Percentiles rank a stretch among this genome's conserved stretches.
Evolutionary conservation across 2,329 filamentous ascomycete species (phyloP).

Genomic region (Aschersonia sp.): DNA sequence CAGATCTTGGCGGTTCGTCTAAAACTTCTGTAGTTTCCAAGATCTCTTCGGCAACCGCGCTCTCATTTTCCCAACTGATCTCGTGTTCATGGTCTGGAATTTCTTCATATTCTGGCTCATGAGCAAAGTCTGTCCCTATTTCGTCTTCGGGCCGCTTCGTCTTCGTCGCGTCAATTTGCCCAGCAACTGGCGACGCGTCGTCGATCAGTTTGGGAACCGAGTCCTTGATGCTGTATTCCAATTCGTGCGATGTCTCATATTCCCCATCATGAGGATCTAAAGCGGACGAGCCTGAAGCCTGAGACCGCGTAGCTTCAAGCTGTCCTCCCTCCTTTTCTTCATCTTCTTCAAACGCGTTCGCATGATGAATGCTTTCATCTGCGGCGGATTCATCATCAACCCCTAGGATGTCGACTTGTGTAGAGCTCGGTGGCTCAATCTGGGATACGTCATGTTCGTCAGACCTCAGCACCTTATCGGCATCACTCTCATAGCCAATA

Average conservation of each 20-base stretch:
- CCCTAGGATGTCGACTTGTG: not conserved
- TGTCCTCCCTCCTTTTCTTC: not conserved
- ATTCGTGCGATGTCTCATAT: constrained; percentile 15
- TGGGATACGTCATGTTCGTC: not conserved
- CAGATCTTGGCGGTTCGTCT: not conserved
- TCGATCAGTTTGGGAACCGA: not conserved
- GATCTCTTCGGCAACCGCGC: not conserved
- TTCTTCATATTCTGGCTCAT: not conserved
- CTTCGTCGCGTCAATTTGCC: not conserved
- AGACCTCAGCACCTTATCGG: constrained; percentile 1
- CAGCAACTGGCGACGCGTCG: not conserved
- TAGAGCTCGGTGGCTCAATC: not conserved
- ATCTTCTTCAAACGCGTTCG: not conserved
- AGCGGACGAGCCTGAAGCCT: not conserved
- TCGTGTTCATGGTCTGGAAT: constrained; percentile 6
- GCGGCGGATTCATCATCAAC: not conserved
- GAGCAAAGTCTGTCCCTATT: not conserved
- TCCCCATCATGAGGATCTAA: constrained; percentile 1
- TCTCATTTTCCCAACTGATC: constrained; percentile 10
- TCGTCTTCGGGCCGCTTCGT: not conserved
- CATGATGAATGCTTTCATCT: too few species aligned
- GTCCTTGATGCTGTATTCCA: constrained; percentile 20
- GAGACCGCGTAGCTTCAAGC: not conserved
- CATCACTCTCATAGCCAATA: constrained; percentile 22
- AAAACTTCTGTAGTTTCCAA: not conserved